Base-by-base conservation (phyloP, 2,329 filamentous ascomycete species). In the Aureobasidium mangrovei region DNA sequence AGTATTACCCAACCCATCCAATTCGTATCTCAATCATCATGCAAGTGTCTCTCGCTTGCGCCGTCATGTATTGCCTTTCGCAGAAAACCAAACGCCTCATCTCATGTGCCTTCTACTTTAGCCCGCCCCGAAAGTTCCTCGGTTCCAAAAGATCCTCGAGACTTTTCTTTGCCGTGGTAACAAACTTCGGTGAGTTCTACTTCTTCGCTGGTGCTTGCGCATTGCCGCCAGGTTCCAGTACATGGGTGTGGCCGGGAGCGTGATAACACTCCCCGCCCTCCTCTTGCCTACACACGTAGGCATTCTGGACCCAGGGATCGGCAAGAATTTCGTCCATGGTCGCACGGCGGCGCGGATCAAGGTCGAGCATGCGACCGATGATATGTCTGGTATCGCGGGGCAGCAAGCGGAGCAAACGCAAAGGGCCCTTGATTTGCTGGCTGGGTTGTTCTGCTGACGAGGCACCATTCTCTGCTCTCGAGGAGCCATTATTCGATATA, bases 371-470 rank as follows among this genome's bases (percentile, higher is more conserved):
- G 55, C 87, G 80, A 42, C 88, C 85, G 54, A 98, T 86, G 59
- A 98, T 90, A 66, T 91, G 85, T 49, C 93, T 79, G 60, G 86
- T 94, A 70, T 97, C 93, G 57, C 91, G 79, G 0, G 93, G 93
- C 7, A 98, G 76, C 35, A 97, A 75, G 40, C 93, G 82, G 31
- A 98, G 74, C 41, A 98, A 80, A 44, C 93, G 81, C 86, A 91
- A 95, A 2, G 93, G 93, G 0, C 93, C 93, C 64, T 90, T 88
- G 62, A 98, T 94, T 45, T 72, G 70, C 43, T 65, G 18, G 28
- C 28, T 41, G 9, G 47, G 18, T 61, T 63, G 9, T 44, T 59
- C 27, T 58, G 48, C 42, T 7, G 38, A 41, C 8, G 42, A 46
- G 24, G 57, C 51, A 12, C 56, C 60, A 40, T 61, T 57, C n/a